phyloP scores from a whole-genome alignment of 768 basidiomycete species.

The Gloeopeniophorella convolvens region DNA sequence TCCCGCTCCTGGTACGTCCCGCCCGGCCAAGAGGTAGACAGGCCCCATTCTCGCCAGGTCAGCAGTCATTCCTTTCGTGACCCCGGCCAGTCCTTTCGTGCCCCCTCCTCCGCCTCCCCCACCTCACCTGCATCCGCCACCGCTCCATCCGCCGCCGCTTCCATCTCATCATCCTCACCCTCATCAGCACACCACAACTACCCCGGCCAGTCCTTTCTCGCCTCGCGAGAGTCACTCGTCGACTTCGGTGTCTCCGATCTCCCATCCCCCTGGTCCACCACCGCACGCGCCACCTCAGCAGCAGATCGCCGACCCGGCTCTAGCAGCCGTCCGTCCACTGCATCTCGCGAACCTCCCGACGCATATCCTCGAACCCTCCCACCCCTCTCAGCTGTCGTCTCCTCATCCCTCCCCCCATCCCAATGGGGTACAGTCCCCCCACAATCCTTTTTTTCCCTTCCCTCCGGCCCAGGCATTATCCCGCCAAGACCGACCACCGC shows the following conservation, averaged over 20 bases:
- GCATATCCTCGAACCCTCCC: slow-evolving; percentile 49
- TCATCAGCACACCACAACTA: slow-evolving; percentile 27
- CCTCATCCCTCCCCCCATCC: slow-evolving; percentile 47
- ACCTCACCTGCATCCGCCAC: slow-evolving; percentile 32
- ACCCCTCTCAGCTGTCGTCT: slow-evolving; percentile 70
- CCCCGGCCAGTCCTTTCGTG: slow-evolving; percentile 77
- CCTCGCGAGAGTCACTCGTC: slow-evolving; percentile 42
- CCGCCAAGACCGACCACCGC: slow-evolving; percentile 50
- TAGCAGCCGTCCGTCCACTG: slow-evolving; percentile 48
- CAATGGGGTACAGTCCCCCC: slow-evolving; percentile 25
- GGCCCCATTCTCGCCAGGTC: slow-evolving; percentile 32
- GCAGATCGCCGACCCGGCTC: slow-evolving; percentile 40
- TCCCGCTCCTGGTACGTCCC: slow-evolving; percentile 33
- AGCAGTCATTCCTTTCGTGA: slow-evolving; percentile 70
- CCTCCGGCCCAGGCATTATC: slow-evolving; percentile 48
- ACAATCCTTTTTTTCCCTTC: slow-evolving; percentile 49
- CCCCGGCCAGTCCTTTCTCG: slow-evolving; percentile 62
- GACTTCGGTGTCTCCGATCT: slow-evolving; percentile 37
- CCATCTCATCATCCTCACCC: slow-evolving; percentile 22
- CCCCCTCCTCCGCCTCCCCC: slow-evolving; percentile 39
- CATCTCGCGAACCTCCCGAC: slow-evolving; percentile 37
- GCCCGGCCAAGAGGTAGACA: slow-evolving; percentile 38
- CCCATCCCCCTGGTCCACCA: slow-evolving; percentile 21
- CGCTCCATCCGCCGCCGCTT: slow-evolving; percentile 20
- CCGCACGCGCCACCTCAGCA: slow-evolving; percentile 23